phyloP scores from a whole-genome alignment of 1,284 basidiomycete species.

The Entoloma clypeatum region DNA sequence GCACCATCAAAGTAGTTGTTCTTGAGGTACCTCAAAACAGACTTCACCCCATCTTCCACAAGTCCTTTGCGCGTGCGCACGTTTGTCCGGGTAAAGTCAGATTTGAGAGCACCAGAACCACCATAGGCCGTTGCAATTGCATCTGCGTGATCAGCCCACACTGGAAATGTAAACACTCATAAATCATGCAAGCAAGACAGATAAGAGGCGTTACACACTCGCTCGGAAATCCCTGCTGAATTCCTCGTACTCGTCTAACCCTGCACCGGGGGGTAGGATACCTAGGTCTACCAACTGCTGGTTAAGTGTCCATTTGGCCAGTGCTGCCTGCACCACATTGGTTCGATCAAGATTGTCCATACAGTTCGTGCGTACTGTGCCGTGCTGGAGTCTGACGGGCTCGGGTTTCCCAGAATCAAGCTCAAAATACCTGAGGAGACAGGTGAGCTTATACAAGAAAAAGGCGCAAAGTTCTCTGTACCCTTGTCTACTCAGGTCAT shows the following conservation, averaged over 20 bases:
- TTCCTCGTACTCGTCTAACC: slow-evolving; percentile 73
- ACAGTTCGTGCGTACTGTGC: slow-evolving; percentile 80
- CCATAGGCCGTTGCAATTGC: slow-evolving; percentile 88
- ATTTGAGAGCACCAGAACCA: slow-evolving; percentile 95
- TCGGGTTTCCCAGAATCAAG: slow-evolving; percentile 43
- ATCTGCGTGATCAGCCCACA: slow-evolving; percentile 99
- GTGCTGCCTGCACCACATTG: slow-evolving; percentile 90
- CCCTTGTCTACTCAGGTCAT: slow-evolving; percentile 73
- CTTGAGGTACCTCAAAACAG: slow-evolving; percentile 84
- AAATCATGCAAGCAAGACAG: slow-evolving; percentile 2
- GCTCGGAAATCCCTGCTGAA: slow-evolving; percentile 86
- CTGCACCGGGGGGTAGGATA: slow-evolving; percentile 65
- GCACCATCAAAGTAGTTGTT: slow-evolving; percentile 98
- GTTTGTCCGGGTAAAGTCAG: slow-evolving; percentile 94
- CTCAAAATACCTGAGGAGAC: slow-evolving; percentile 66
- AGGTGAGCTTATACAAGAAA: slow-evolving; percentile 6
- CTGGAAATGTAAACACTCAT: slow-evolving; percentile 38
- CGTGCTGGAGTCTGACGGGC: slow-evolving; percentile 57
- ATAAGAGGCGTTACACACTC: slow-evolving; percentile 47
- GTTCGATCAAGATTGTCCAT: slow-evolving; percentile 98
- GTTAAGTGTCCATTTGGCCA: slow-evolving; percentile 83
- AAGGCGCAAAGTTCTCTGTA: slow-evolving; percentile 32
- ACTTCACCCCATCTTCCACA: slow-evolving; percentile 88
- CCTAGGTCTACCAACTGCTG: slow-evolving; percentile 74
- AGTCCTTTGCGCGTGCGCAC: slow-evolving; percentile 79